Conservation (phyloP, 805 yeast genomes). For the Candida xyloterini region DNA sequence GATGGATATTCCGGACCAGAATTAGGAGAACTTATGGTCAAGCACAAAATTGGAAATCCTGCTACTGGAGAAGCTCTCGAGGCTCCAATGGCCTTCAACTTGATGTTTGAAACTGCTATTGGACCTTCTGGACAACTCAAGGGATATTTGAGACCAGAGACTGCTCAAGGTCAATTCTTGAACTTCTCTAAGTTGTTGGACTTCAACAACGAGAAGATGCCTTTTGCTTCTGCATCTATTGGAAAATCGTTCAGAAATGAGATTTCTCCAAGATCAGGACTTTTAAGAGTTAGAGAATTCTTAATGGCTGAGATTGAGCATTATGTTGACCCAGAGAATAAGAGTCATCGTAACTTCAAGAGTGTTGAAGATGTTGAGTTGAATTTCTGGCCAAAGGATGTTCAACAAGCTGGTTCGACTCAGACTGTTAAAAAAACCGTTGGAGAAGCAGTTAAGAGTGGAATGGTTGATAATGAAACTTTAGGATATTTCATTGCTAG, state of each 20-base stretch:
- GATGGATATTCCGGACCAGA: slow-evolving; percentile 94
- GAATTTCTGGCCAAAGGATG: slow-evolving; percentile 78
- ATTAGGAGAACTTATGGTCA: slow-evolving; percentile 82
- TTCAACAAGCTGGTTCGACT: slow-evolving; percentile 84
- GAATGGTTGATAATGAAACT: slow-evolving; percentile 94
- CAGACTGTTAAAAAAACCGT: slow-evolving; percentile 60
- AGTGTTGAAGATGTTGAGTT: slow-evolving; percentile 72
- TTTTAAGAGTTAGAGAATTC: slow-evolving; percentile 96
- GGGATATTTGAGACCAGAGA: slow-evolving; percentile 97
- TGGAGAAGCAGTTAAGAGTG: slow-evolving; percentile 86
- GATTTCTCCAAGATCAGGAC: slow-evolving; percentile 97
- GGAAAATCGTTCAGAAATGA: slow-evolving; percentile 99
- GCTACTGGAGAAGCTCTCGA: slow-evolving; percentile 82
- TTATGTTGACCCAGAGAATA: slow-evolving; percentile 90
- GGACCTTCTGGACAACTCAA: slow-evolving; percentile 97
- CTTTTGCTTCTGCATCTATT: slow-evolving; percentile 98
- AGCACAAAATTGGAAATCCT: slow-evolving; percentile 87
- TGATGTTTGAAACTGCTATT: slow-evolving; percentile 98
- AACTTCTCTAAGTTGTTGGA: slow-evolving; percentile 92
- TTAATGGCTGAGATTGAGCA: slow-evolving; percentile 99
- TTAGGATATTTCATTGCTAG: slow-evolving; percentile 96
- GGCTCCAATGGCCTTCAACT: slow-evolving; percentile 91
- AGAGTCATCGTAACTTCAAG: slow-evolving; percentile 74
- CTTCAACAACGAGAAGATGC: slow-evolving; percentile 94
- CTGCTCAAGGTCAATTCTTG: slow-evolving; percentile 98